A percentile compares a stretch with the other conserved stretches of the same genome.
phyloP scores from a whole-genome alignment of 2,329 filamentous ascomycete genomes.

The Bipolaris gigantea region DNA sequence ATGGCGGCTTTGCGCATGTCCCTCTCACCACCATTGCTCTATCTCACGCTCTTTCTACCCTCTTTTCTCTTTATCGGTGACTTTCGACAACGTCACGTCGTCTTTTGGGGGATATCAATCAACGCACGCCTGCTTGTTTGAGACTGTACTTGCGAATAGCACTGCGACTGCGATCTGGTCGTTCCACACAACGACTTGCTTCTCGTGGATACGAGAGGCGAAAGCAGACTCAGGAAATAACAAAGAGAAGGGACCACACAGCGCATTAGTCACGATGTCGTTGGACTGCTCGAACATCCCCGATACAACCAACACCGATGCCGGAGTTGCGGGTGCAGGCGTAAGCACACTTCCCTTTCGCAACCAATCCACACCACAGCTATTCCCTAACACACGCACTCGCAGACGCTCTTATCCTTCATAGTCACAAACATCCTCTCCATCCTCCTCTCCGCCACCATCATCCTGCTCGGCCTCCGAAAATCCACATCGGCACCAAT shows the following conservation, averaged over 20 bases:
- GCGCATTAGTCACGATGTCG: slow-evolving; percentile 8
- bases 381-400: not conserved
- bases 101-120: no score
- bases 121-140: not conserved
- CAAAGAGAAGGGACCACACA: not conserved
- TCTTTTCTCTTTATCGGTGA: not conserved
- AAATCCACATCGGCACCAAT: slow-evolving; percentile 55
- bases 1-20: not conserved
- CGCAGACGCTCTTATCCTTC: slow-evolving; percentile 63
- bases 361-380: not conserved
- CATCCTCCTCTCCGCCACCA: slow-evolving; percentile 57
- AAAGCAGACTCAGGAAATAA: slow-evolving; percentile 4
- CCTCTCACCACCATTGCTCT: slow-evolving; percentile 3
- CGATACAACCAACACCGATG: slow-evolving; percentile 53
- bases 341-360: slow-evolving; percentile 44
- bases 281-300: slow-evolving; percentile 52
- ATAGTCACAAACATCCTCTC: slow-evolving; percentile 65
- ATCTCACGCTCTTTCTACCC: not conserved
- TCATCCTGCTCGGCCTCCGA: slow-evolving; percentile 59
- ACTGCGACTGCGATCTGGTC: not conserved
- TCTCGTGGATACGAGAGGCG: slow-evolving; percentile 20
- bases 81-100: not conserved
- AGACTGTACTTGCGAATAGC: not conserved
- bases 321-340: slow-evolving; percentile 61
- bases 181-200: not conserved